A percentile compares a stretch with the other conserved stretches of the same genome.
phyloP scores from a whole-genome alignment of 2,329 filamentous ascomycete genomes.

The Lachnellula hyalina region DNA sequence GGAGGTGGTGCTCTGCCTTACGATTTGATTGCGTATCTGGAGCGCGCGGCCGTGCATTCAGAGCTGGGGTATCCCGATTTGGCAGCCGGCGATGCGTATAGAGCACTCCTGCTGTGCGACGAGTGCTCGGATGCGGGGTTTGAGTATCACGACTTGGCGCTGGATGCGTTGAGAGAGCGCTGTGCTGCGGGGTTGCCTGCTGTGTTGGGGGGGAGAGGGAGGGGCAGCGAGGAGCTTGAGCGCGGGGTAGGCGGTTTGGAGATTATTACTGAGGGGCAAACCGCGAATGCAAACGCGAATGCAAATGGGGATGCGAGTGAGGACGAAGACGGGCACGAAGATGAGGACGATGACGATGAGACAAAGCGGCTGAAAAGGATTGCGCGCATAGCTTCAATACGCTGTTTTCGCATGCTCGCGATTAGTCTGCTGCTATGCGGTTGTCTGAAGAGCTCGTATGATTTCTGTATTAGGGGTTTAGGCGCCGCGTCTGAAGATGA shows the following conservation, averaged over 20 bases:
- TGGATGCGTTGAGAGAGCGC: constrained; percentile 34
- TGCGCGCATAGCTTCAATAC: constrained; percentile 46
- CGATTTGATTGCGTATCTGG: constrained; percentile 59
- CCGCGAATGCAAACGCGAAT: neutral
- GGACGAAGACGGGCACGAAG: constrained; percentile 23
- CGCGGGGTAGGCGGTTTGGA: constrained; percentile 12
- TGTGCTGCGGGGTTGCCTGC: constrained; percentile 33
- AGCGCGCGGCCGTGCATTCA: constrained; percentile 66
- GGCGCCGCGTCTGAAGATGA: constrained; percentile 48
- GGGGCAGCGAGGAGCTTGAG: constrained; percentile 10
- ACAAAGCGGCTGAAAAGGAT: constrained; percentile 37
- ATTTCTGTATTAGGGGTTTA: constrained; percentile 60
- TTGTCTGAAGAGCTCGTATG: constrained; percentile 61
- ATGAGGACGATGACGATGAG: constrained; percentile 33
- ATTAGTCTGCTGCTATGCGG: constrained; percentile 58
- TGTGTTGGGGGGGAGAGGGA: constrained; percentile 34
- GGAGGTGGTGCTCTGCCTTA: constrained; percentile 40
- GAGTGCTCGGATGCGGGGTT: constrained; percentile 71
- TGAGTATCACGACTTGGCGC: constrained; percentile 71
- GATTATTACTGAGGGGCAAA: neutral
- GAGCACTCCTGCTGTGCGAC: constrained; percentile 80
- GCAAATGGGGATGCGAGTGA: neutral
- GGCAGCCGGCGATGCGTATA: constrained; percentile 83
- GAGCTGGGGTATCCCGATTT: constrained; percentile 83
- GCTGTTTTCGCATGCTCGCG: constrained; percentile 55